These are phyloP conservation scores for Mycena rebaudengoi DNA, from an alignment of 768 basidiomycete genomes.

Conservation along the genomic window DNA sequence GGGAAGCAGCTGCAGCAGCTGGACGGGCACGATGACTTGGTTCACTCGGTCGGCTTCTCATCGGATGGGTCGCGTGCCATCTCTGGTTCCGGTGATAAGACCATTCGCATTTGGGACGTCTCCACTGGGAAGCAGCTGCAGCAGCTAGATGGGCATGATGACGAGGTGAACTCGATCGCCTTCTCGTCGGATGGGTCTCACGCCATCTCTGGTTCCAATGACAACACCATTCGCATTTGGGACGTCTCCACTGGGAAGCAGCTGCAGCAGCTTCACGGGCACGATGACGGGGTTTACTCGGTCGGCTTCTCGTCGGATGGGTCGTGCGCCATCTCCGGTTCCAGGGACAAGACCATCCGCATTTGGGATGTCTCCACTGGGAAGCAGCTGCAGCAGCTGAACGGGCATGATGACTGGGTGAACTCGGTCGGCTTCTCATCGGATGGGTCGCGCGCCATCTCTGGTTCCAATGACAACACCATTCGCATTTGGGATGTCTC, in stretches of 20 bases:
- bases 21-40: too few species aligned
- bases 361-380: not conserved
- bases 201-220: not conserved
- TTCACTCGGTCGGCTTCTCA: not conserved
- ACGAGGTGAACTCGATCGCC: not conserved
- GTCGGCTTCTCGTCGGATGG: not conserved
- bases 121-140: not conserved
- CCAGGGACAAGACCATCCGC: not conserved
- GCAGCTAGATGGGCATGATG: not conserved
- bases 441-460: too few species aligned
- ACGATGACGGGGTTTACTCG: not conserved
- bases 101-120: not conserved
- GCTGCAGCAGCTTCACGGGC: not conserved
- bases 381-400: too few species aligned
- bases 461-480: too few species aligned
- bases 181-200: not conserved
- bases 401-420: too few species aligned
- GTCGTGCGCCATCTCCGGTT: not conserved
- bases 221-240: not conserved
- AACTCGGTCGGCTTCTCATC: too few species aligned
- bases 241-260: not conserved
- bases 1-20: not conserved
- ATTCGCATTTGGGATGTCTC: too few species aligned
- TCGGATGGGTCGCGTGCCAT: not conserved
- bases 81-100: not conserved